phyloP scores from a whole-genome alignment of 352 stramenopile genomes.

The Pythium brachiatum region DNA sequence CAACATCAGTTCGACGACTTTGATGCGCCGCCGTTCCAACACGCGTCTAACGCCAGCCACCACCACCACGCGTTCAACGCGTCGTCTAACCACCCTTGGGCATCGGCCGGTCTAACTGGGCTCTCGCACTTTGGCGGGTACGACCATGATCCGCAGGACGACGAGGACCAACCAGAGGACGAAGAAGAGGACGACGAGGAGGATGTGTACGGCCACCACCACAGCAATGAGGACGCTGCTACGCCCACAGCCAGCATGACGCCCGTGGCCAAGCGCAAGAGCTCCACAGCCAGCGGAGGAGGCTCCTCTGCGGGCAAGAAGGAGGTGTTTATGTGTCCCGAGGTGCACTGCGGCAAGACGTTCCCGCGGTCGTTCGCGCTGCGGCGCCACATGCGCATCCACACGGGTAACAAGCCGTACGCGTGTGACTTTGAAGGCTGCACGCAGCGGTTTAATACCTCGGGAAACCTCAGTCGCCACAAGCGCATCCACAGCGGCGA shows the following conservation, averaged over 20 bases:
- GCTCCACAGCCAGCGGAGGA: constrained; percentile 2
- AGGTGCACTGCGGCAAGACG: constrained; percentile 80
- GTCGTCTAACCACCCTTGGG: background rate
- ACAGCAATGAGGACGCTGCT: background rate
- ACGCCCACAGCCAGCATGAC: constrained; percentile 4
- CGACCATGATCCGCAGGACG: background rate
- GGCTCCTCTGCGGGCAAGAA: constrained; percentile 26
- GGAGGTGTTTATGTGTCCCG: constrained; percentile 64
- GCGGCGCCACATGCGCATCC: constrained; percentile 79
- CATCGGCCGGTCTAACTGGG: background rate
- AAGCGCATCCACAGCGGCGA: constrained; percentile 87
- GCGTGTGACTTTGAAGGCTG: constrained; percentile 76
- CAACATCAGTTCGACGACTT: constrained; percentile 10
- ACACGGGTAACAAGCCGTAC: constrained; percentile 83
- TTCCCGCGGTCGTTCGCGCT: constrained; percentile 85
- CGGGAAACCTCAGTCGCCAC: constrained; percentile 82
- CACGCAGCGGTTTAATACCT: constrained; percentile 83
- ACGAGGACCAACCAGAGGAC: background rate
- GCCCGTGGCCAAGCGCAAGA: constrained; percentile 37
- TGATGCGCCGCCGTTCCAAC: background rate
- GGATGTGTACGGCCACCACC: constrained; percentile 1
- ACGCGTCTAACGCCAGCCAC: background rate
- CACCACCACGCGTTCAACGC: background rate
- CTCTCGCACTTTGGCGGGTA: constrained; percentile 4
- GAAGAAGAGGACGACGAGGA: background rate